Percentiles rank a stretch among this genome's conserved stretches.
Evolutionary conservation across 345 rosid species (phyloP).

Genomic region (Lepidium sativum): DNA sequence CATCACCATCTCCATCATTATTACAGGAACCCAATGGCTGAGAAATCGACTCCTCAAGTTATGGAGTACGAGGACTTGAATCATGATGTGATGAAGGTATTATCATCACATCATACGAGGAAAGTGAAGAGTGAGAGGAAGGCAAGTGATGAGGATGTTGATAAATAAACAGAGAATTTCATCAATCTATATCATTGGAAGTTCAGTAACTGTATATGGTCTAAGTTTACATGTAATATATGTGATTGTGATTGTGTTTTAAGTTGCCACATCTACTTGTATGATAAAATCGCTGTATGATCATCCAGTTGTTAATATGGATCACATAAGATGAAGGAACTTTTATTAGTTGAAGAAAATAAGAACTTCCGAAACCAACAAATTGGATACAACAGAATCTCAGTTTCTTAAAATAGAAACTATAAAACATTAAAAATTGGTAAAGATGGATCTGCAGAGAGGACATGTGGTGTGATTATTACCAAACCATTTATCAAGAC

Average conservation of each 20-base stretch:
- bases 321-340: neutral
- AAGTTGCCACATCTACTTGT: neutral
- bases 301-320: neutral
- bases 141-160: slow-evolving; percentile 23
- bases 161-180: slow-evolving; percentile 50
- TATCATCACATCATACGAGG: slow-evolving; percentile 11
- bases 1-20: neutral
- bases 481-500: slow-evolving; percentile 70
- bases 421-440: neutral
- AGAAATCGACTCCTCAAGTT: slow-evolving; percentile 3
- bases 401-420: neutral
- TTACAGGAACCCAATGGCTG: neutral
- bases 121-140: slow-evolving; percentile 12
- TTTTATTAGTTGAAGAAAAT: neutral
- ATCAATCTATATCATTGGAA: slow-evolving; percentile 47
- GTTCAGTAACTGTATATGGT: slow-evolving; percentile 21
- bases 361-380: neutral
- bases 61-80: slow-evolving; percentile 5
- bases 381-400: neutral
- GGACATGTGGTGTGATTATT: slow-evolving; percentile 58
- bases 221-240: neutral
- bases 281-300: neutral
- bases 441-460: slow-evolving; percentile 56
- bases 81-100: neutral
- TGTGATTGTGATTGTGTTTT: neutral